These are phyloP conservation scores for Wickerhamomyces queroliae DNA, from an alignment of 805 yeast genomes.

Conservation along the genomic window DNA sequence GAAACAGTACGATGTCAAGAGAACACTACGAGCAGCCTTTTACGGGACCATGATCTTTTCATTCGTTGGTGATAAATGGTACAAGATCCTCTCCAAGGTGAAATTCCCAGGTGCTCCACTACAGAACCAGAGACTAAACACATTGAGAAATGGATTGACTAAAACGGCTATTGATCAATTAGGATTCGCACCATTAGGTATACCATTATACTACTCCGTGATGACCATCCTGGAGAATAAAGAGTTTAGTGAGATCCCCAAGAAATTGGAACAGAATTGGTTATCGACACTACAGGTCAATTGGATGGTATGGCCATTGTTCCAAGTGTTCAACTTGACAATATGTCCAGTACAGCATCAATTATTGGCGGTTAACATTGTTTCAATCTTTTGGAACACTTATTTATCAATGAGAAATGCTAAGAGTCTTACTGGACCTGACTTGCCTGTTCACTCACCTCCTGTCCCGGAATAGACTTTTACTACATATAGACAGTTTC, in stretches of 20 bases:
- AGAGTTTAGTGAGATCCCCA: constrained; percentile 30
- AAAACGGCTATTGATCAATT: constrained; percentile 70
- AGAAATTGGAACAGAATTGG: constrained; percentile 46
- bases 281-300: constrained; percentile 66
- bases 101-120: constrained; percentile 27
- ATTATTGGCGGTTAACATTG: constrained; percentile 59
- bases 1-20: constrained; percentile 37
- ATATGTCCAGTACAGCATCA: constrained; percentile 69
- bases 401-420: constrained; percentile 61
- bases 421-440: constrained; percentile 10
- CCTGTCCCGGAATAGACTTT: constrained; percentile 30
- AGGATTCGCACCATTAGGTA: constrained; percentile 70
- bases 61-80: constrained; percentile 73
- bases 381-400: constrained; percentile 82
- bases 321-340: constrained; percentile 74
- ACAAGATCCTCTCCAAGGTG: constrained; percentile 41
- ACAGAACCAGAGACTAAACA: constrained; percentile 11
- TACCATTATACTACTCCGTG: constrained; percentile 64
- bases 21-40: constrained; percentile 58
- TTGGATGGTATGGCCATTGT: constrained; percentile 88
- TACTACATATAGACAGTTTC: background rate
- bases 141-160: constrained; percentile 29
- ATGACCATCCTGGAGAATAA: constrained; percentile 65
- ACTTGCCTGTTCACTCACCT: constrained; percentile 29
- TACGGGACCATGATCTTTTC: constrained; percentile 76